phyloP scores from a whole-genome alignment of 352 stramenopile species.

The Pythium dissimile region DNA sequence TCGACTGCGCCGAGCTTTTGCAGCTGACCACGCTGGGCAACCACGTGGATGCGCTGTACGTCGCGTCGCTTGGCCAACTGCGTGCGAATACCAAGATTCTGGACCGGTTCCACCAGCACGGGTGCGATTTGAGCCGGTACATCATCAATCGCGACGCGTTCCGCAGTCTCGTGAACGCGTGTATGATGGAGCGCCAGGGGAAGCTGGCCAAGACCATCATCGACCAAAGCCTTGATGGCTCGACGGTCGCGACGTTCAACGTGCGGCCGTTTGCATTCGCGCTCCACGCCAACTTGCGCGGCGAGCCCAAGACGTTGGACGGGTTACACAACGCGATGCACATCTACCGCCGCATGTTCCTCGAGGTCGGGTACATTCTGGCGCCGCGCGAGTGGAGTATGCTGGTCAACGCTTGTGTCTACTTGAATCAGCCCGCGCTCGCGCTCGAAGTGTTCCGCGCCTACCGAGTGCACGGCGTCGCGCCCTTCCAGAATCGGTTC shows the following conservation, averaged over 20 bases:
- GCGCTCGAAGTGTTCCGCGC: constrained; percentile 42
- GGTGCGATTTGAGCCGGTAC: background rate
- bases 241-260: background rate
- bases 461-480: constrained; percentile 34
- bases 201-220: background rate
- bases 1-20: background rate
- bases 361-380: constrained; percentile 40
- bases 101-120: background rate
- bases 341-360: constrained; percentile 27
- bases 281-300: constrained; percentile 10
- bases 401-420: constrained; percentile 45
- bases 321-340: constrained; percentile 30
- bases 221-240: background rate
- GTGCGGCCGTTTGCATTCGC: background rate
- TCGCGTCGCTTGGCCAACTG: constrained; percentile 3
- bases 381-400: constrained; percentile 38
- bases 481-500: constrained; percentile 35
- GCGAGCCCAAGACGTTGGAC: background rate
- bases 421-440: constrained; percentile 27
- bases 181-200: background rate
- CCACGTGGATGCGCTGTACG: constrained; percentile 3
- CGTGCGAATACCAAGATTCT: background rate
- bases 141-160: constrained; percentile 6
- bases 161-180: background rate
- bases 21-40: constrained; percentile 3